Base-by-base conservation (phyloP, 345 rosid genomes). In the Aegle marmelos region DNA sequence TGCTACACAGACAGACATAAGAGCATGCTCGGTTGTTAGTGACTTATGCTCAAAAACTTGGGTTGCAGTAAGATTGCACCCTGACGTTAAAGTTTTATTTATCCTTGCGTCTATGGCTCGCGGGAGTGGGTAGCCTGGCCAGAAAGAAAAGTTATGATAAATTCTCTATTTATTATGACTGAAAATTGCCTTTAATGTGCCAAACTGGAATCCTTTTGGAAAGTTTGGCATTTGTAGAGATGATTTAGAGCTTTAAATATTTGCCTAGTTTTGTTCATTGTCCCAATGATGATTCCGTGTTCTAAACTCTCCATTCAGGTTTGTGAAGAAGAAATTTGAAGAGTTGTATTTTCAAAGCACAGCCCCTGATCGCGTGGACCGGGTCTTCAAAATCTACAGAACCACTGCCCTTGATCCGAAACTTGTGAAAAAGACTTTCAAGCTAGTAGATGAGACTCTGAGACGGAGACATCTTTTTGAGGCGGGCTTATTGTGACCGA, bases 391-490 rank as follows among this genome's bases (percentile, higher is more conserved):
- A 86, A 91, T 94, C 83, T 97, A 97, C 67, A 87, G 99, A 75
- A 96, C 98, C 4, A 94, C 95, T 1, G 98, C 98, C 25, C 92
- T 94, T 39, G 98, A 94, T 80, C 98, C 89, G 86, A 96, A 92
- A 85, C 98, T 96, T n/a, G 93, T 96, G 80, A 96, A 94, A 90
- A 96, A 94, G 84, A 96, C 99, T 7, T 96, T 96, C 91, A 96
- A 96, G 86, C 97, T 96, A 7, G 98, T 96, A 24, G 99, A 94
- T 13, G 99, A 96, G 89, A 94, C 94, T 0, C 73, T 96, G 79
- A 88, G 98, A 83, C 89, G 98, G 63, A 89, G 99, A 85, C 94
- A 96, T 86, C 92, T 96, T 22, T 88, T 90, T 16, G 98, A 94
- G 85, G 99, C 99, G 39, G 99, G 98, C 6, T 88, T 94, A 50